Percentiles rank a stretch among this genome's conserved stretches.
Conservation (phyloP, 345 rosid species). For the Acer yangbiense region DNA sequence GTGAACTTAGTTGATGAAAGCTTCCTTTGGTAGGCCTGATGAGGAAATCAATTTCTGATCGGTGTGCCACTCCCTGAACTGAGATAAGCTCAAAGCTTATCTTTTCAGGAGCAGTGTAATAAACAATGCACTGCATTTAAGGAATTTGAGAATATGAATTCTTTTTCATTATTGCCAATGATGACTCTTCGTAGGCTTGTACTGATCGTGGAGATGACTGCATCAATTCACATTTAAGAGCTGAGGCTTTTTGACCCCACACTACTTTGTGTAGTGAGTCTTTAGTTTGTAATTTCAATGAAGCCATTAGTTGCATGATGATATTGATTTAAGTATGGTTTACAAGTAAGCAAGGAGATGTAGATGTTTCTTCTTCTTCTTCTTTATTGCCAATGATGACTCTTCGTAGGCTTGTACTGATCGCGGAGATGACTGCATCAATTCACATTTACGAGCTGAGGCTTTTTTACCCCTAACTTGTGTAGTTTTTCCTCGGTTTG, state of each 20-base stretch:
- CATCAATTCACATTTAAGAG: conserved; percentile 17
- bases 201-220: conserved; percentile 33
- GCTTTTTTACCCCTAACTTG: neutral
- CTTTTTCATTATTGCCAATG: conserved; percentile 20
- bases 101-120: neutral
- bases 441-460: conserved; percentile 31
- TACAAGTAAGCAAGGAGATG: neutral
- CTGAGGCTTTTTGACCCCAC: conserved; percentile 27
- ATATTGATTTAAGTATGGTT: neutral
- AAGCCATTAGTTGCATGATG: neutral
- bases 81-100: conserved; percentile 9
- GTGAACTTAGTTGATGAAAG: neutral
- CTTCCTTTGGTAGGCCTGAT: conserved; percentile 14
- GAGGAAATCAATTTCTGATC: conserved; percentile 5
- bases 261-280: neutral
- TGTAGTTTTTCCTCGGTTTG: neutral
- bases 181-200: conserved; percentile 56
- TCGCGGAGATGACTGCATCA: conserved; percentile 26
- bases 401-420: conserved; percentile 53
- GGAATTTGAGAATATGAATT: conserved; percentile 7
- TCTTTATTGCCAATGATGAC: conserved; percentile 36
- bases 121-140: neutral
- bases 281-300: neutral
- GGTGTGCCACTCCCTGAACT: conserved; percentile 25
- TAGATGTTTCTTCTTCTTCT: neutral